A percentile compares a stretch with the other conserved stretches of the same genome.
These are phyloP conservation scores for Candida methanosorbosa DNA, from an alignment of 805 yeast species.

Conservation along the genomic window DNA sequence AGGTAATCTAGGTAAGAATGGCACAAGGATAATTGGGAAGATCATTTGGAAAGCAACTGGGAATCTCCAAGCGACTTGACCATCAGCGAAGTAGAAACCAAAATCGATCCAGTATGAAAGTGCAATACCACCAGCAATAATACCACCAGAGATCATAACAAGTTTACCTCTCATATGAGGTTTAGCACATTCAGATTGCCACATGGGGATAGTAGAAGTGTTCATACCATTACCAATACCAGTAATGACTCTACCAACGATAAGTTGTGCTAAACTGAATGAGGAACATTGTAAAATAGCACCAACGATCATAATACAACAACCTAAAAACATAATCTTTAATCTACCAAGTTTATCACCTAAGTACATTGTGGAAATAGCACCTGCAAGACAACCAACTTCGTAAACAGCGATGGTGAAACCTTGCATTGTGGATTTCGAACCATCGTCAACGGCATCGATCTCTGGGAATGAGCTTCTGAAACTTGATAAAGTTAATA, in stretches of 20 bases:
- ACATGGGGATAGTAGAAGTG: constrained; percentile 27
- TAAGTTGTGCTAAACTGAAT: constrained; percentile 15
- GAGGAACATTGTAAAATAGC: constrained; percentile 18
- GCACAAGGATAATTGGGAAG: constrained; percentile 10
- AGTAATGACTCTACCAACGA: constrained; percentile 24
- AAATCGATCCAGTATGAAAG: constrained; percentile 29
- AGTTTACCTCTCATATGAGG: constrained; percentile 23
- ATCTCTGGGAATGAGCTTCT: constrained; percentile 16
- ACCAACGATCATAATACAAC: constrained; percentile 25
- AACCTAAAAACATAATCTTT: constrained; percentile 27
- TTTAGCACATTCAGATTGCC: constrained; percentile 26
- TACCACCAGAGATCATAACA: constrained; percentile 22
- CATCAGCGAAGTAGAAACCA: constrained; percentile 24
- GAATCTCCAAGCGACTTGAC: constrained; percentile 21
- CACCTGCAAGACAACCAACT: constrained; percentile 37
- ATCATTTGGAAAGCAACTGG: constrained; percentile 27
- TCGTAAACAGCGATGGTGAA: constrained; percentile 42
- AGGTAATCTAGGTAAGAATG: constrained; percentile 18
- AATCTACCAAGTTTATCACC: constrained; percentile 35
- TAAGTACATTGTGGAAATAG: constrained; percentile 30
- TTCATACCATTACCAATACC: constrained; percentile 29
- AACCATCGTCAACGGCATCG: constrained; percentile 21
- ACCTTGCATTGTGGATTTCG: constrained; percentile 35
- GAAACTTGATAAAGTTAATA: constrained; percentile 15
- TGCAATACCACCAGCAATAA: constrained; percentile 18